Evolutionary conservation across 2,329 filamentous ascomycete genomes (phyloP).

Genomic region (Ramularia collo-cygni): DNA sequence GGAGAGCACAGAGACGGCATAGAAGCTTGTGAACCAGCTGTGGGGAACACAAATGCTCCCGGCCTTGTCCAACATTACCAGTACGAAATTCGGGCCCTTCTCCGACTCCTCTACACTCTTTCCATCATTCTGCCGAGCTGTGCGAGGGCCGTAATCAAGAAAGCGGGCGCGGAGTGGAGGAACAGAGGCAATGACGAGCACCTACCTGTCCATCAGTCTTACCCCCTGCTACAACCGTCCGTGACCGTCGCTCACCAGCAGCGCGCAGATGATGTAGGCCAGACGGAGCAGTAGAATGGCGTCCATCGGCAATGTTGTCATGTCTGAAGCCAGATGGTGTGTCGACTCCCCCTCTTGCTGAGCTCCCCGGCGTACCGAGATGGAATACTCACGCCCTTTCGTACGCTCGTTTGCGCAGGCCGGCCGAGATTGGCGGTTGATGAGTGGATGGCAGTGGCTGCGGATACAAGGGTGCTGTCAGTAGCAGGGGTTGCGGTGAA

Average conservation of each 20-base stretch:
- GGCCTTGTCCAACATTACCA: constrained; percentile 36
- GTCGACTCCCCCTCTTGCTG: no score
- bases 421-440: no score
- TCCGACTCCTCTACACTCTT: not conserved
- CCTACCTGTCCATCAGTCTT: constrained; percentile 31
- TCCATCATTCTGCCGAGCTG: constrained; percentile 5
- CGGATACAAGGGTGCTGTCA: no score
- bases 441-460: no score
- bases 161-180: constrained; percentile 50
- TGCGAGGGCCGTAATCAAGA: constrained; percentile 53
- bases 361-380: no score
- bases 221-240: not conserved
- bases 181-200: constrained; percentile 46
- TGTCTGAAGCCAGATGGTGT: no score
- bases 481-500: no score
- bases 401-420: no score
- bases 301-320: constrained; percentile 9
- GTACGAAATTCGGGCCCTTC: constrained; percentile 1
- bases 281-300: constrained; percentile 11
- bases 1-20: constrained; percentile 61
- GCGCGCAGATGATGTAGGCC: constrained; percentile 16
- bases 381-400: no score
- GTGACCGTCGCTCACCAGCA: constrained; percentile 14
- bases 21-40: constrained; percentile 85
- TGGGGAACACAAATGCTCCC: constrained; percentile 66